phyloP scores from a whole-genome alignment of 257 asterid genomes.

The Prunella vulgaris region DNA sequence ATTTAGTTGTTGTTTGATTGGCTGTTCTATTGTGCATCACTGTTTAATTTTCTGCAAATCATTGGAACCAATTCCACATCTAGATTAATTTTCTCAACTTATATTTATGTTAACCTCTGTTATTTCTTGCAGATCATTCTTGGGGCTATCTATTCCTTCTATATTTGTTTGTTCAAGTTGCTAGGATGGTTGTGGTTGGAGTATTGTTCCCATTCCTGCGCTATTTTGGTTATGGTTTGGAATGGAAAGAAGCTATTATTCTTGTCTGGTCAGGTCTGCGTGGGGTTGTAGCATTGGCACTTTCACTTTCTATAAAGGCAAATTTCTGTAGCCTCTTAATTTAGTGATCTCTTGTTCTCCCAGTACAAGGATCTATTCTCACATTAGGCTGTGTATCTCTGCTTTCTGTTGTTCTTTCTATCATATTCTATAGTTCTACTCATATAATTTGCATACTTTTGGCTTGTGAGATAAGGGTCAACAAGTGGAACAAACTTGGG shows the following conservation, averaged over 20 bases:
- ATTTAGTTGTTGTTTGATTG: slow-evolving; percentile 1
- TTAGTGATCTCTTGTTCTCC: background rate
- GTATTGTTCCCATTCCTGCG: slow-evolving; percentile 69
- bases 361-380: background rate
- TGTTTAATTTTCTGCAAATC: background rate
- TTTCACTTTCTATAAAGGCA: slow-evolving; percentile 81
- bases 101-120: slow-evolving; percentile 10
- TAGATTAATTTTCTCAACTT: background rate
- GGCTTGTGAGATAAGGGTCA: background rate
- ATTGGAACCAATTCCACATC: slow-evolving; percentile 2
- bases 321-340: slow-evolving; percentile 19
- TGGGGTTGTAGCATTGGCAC: slow-evolving; percentile 88
- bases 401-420: slow-evolving; percentile 11
- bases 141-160: slow-evolving; percentile 94
- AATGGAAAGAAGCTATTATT: slow-evolving; percentile 85
- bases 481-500: background rate
- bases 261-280: slow-evolving; percentile 97
- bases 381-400: slow-evolving; percentile 2
- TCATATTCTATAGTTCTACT: slow-evolving; percentile 3
- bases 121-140: slow-evolving; percentile 52
- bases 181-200: slow-evolving; percentile 71
- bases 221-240: slow-evolving; percentile 88
- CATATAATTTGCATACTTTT: background rate
- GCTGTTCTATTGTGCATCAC: background rate
- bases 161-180: slow-evolving; percentile 64